These are phyloP conservation scores for Erodium texanum DNA, from an alignment of 441 rosid species.

Conservation along the genomic window DNA sequence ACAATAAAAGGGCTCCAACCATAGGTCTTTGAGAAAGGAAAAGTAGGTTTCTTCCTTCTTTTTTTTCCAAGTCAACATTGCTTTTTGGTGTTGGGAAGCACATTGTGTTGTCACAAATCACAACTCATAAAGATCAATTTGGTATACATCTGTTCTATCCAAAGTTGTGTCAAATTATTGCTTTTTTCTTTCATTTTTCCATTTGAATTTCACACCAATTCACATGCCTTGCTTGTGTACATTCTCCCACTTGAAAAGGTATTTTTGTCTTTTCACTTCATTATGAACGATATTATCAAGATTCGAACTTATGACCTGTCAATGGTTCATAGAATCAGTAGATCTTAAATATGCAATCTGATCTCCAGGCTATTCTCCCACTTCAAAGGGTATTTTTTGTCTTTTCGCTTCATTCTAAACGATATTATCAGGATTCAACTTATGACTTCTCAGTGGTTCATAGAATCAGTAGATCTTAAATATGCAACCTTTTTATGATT, in stretches of 20 bases:
- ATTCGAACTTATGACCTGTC: too few relatives aligned
- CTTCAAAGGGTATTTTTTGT: too few relatives aligned
- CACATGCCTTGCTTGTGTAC: background rate
- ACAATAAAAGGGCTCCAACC: background rate
- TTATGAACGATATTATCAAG: too few relatives aligned
- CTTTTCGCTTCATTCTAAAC: too few relatives aligned
- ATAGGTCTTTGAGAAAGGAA: background rate
- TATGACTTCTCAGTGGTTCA: too few relatives aligned
- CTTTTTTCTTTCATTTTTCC: background rate
- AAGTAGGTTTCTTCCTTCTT: background rate
- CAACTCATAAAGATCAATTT: background rate
- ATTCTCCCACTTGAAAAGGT: too few relatives aligned
- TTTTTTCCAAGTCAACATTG: background rate
- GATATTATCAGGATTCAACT: too few relatives aligned
- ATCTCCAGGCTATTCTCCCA: too few relatives aligned
- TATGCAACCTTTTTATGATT: background rate
- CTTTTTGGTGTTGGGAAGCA: background rate
- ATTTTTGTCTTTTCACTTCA: too few relatives aligned
- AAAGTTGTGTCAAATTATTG: background rate
- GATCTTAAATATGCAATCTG: too few relatives aligned
- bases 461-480: background rate
- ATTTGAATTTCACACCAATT: background rate
- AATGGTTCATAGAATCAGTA: too few relatives aligned
- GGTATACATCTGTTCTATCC: background rate
- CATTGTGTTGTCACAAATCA: background rate